These are phyloP conservation scores for Sextonia rubra DNA, from an alignment of 164 flowering plant genomes.

Conservation along the genomic window DNA sequence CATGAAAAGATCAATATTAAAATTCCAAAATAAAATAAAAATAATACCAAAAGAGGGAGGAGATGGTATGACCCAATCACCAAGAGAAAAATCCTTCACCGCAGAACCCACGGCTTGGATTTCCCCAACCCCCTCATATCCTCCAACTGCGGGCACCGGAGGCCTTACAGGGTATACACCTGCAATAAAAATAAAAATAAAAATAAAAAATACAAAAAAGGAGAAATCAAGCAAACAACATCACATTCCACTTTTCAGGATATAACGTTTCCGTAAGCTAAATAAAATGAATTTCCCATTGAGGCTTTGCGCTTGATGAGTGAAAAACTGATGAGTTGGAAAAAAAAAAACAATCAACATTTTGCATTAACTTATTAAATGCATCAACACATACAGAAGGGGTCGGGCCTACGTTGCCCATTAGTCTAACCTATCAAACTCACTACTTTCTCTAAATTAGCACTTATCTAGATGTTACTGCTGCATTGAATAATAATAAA, in stretches of 20 bases:
- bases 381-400: neutral
- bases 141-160: conserved; percentile 84
- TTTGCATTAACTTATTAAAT: neutral
- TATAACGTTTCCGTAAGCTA: too few species aligned
- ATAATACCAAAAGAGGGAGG: conserved; percentile 80
- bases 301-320: neutral
- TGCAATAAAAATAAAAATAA: conserved; percentile 13
- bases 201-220: neutral
- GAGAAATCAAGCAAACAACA: neutral
- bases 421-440: too few species aligned
- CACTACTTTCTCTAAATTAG: too few species aligned
- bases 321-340: too few species aligned
- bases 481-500: too few species aligned
- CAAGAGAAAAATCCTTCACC: conserved; percentile 63
- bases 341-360: neutral
- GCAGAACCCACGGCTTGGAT: conserved; percentile 69
- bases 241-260: neutral
- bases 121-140: conserved; percentile 95
- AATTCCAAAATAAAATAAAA: neutral
- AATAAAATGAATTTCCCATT: neutral
- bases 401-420: too few species aligned
- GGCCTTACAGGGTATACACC: conserved; percentile 97
- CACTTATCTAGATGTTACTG: too few species aligned
- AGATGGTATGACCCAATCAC: conserved; percentile 89
- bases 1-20: neutral